Evolutionary conservation across 805 yeast genomes (phyloP), one percentile per base, ranked within the genome.

Genomic region (Cyberlindnera misumaiensis): DNA sequence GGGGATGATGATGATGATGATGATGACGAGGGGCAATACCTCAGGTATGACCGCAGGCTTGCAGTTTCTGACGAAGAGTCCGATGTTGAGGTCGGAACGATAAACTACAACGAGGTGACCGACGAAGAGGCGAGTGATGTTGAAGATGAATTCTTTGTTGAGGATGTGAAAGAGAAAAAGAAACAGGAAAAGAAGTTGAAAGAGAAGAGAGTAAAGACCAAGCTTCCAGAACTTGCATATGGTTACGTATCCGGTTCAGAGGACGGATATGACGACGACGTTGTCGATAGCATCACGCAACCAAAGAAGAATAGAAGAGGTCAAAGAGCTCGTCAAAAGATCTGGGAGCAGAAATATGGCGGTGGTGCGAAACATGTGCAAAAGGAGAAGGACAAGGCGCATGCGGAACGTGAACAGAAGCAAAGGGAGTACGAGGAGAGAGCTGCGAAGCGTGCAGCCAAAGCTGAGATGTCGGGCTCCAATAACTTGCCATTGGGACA

Each of bases 341-440:
- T 93, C 37, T 93, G 97, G 97, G 98, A 88, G 56, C 67, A 74
- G 63, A 90, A 93, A 59, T 93, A 70, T 56, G 97, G 97, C 20
- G 59, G 60, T 14, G 65, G 68, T 18, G 98, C 98, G n/a, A 80
- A 77, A 40, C 98, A 93, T 59, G 73, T 89, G 17, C 68, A 75
- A 53, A 73, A 78, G 48, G 84, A 84, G 50, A 62, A 68, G n/a
- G 76, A 70, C 34, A 69, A 78, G 30, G 59, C 64, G 22, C 63
- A 60, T 32, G 71, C 71, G 32, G 82, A 79, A 45, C 67, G 83
- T 43, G 79, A 79, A 47, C 66, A 67, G 42, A 71, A 73, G 50
- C 83, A 76, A 53, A 48, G 48, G 24, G 93, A 83, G 47, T 83
- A 66, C 51, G 95, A 85, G 57, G 85, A 73, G 46, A 75, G 95